These are phyloP conservation scores for Zalaria obscura DNA, from an alignment of 2,329 filamentous ascomycete species.

Conservation along the genomic window DNA sequence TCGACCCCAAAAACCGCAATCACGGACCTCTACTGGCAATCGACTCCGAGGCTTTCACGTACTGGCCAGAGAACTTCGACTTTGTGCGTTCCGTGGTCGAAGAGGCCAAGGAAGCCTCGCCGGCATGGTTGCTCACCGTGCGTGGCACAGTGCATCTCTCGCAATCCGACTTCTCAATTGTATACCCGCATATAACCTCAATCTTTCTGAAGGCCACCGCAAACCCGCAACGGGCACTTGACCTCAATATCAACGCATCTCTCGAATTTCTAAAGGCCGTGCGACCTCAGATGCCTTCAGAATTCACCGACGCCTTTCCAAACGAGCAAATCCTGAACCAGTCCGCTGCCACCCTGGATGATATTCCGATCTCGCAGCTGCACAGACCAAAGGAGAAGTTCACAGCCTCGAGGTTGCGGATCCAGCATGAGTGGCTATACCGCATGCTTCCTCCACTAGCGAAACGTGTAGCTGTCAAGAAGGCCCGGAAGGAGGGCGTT, in stretches of 20 bases:
- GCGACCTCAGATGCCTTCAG: constrained; percentile 32
- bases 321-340: constrained; percentile 36
- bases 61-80: constrained; percentile 51
- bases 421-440: constrained; percentile 42
- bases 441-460: constrained; percentile 32
- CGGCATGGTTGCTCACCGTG: constrained; percentile 32
- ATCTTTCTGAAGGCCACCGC: constrained; percentile 48
- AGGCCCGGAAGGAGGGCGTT: constrained; percentile 22
- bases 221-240: constrained; percentile 47
- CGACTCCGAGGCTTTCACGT: constrained; percentile 56
- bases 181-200: constrained; percentile 46
- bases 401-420: constrained; percentile 42
- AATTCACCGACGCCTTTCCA: constrained; percentile 36
- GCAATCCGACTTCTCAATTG: constrained; percentile 51
- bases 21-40: constrained; percentile 46
- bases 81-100: constrained; percentile 41
- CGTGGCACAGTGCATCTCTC: constrained; percentile 50
- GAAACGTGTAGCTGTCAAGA: constrained; percentile 21
- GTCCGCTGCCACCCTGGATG: constrained; percentile 20
- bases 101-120: constrained; percentile 34
- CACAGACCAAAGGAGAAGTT: constrained; percentile 44
- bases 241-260: constrained; percentile 47
- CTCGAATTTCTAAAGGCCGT: constrained; percentile 47
- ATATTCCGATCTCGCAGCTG: constrained; percentile 31
- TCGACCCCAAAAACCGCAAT: constrained; percentile 20